Conservation (phyloP, 1,284 basidiomycete genomes). For the Boletellus deceptivus region DNA sequence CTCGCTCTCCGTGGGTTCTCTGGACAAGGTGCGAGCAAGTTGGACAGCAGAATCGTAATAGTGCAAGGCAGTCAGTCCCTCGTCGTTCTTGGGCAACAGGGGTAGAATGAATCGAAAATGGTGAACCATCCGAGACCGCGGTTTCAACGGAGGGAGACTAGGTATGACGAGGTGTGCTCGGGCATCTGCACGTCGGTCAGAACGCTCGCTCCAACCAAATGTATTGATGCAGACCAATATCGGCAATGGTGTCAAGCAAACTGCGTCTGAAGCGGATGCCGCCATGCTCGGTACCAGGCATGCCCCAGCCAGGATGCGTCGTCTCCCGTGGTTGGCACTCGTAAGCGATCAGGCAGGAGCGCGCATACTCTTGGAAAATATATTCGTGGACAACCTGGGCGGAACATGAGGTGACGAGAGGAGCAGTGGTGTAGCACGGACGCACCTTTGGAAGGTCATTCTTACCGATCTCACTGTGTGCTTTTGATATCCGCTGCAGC, state of each 20-base stretch:
- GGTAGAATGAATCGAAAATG: slow-evolving; percentile 73
- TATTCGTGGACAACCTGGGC: slow-evolving; percentile 68
- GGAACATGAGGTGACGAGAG: slow-evolving; percentile 4
- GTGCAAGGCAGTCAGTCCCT: slow-evolving; percentile 62
- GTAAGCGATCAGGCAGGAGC: slow-evolving; percentile 73
- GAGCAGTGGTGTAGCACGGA: slow-evolving; percentile 8
- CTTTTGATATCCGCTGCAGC: slow-evolving; percentile 70
- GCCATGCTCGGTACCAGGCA: slow-evolving; percentile 60
- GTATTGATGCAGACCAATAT: slow-evolving; percentile 51
- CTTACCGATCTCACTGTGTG: slow-evolving; percentile 57
- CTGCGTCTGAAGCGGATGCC: slow-evolving; percentile 61
- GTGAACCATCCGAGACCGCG: slow-evolving; percentile 67
- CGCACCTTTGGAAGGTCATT: slow-evolving; percentile 74
- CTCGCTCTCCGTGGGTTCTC: slow-evolving; percentile 69
- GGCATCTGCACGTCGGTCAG: slow-evolving; percentile 43
- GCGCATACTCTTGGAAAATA: slow-evolving; percentile 75
- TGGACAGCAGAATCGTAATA: slow-evolving; percentile 78
- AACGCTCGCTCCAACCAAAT: slow-evolving; percentile 1
- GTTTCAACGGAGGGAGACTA: slow-evolving; percentile 56
- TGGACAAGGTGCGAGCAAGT: slow-evolving; percentile 62
- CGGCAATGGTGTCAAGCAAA: slow-evolving; percentile 62
- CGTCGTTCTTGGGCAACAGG: slow-evolving; percentile 58
- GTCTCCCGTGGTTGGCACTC: slow-evolving; percentile 73
- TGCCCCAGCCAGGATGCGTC: slow-evolving; percentile 79
- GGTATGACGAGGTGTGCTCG: slow-evolving; percentile 65